Evolutionary conservation across 768 basidiomycete genomes (phyloP).

Genomic region (Gelatoporia subvermispora): DNA sequence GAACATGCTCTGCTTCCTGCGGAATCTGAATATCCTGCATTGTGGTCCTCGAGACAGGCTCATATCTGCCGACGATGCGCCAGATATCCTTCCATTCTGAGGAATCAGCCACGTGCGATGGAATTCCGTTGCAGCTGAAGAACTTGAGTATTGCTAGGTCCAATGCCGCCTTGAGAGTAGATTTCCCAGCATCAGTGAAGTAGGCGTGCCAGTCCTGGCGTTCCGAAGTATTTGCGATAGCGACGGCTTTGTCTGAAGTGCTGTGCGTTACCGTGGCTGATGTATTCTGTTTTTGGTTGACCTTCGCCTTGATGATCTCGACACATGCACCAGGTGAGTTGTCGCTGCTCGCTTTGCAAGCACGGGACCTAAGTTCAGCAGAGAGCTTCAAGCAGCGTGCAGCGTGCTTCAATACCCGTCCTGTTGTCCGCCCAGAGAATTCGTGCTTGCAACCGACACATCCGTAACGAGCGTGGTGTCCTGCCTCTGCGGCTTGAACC

Average conservation of each 20-base stretch:
- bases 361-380: background rate
- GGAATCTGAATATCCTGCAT: constrained; percentile 13
- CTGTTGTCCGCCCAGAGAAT: background rate
- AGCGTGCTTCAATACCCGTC: background rate
- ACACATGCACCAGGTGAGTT: background rate
- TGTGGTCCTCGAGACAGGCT: constrained; percentile 1
- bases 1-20: constrained; percentile 7
- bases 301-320: background rate
- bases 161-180: background rate
- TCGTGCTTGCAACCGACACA: background rate
- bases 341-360: background rate
- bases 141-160: constrained; percentile 5
- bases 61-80: constrained; percentile 3
- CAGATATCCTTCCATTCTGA: constrained; percentile 5
- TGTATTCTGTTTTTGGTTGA: background rate
- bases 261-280: background rate
- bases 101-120: constrained; percentile 3
- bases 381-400: background rate
- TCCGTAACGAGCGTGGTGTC: too few species aligned
- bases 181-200: background rate
- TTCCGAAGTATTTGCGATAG: background rate
- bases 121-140: constrained; percentile 1
- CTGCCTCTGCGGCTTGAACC: too few species aligned
- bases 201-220: background rate
- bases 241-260: background rate